phyloP scores from a whole-genome alignment of 2,329 filamentous ascomycete species.

The Exophiala alcalophila region DNA sequence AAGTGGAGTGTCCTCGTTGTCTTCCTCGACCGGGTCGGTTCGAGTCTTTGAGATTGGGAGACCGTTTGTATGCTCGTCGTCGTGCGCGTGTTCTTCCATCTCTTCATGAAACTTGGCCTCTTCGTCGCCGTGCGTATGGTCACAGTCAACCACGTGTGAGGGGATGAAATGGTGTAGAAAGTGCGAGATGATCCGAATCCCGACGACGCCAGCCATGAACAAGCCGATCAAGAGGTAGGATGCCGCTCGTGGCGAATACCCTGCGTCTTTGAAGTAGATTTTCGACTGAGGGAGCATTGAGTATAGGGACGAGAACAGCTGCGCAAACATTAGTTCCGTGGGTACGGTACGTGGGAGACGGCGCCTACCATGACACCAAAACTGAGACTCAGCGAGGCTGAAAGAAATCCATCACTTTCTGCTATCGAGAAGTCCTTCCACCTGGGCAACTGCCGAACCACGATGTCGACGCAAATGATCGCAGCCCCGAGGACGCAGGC shows the following conservation, averaged over 20 bases:
- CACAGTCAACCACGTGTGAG: slow-evolving; percentile 48
- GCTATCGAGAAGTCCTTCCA: slow-evolving; percentile 79
- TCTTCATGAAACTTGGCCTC: slow-evolving; percentile 33
- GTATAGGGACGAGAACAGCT: slow-evolving; percentile 90
- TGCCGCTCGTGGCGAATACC: slow-evolving; percentile 63
- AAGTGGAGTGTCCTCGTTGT: slow-evolving; percentile 30
- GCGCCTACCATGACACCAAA: slow-evolving; percentile 89
- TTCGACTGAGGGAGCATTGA: slow-evolving; percentile 89
- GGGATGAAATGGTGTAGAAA: slow-evolving; percentile 49
- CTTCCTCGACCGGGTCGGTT: slow-evolving; percentile 2
- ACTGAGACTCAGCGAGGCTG: slow-evolving; percentile 82
- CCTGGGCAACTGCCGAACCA: slow-evolving; percentile 70
- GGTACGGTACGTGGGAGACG: not conserved
- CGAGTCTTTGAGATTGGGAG: slow-evolving; percentile 13
- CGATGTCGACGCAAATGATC: slow-evolving; percentile 80
- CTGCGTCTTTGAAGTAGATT: slow-evolving; percentile 68
- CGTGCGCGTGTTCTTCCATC: slow-evolving; percentile 28
- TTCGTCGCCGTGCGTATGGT: slow-evolving; percentile 43
- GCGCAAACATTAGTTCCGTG: slow-evolving; percentile 14
- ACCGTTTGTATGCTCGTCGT: slow-evolving; percentile 30
- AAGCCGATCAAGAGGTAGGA: slow-evolving; percentile 49
- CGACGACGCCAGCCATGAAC: slow-evolving; percentile 48
- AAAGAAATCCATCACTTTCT: slow-evolving; percentile 83
- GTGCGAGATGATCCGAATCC: slow-evolving; percentile 45
- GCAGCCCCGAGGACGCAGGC: slow-evolving; percentile 67